Base-by-base conservation (phyloP, 441 rosid species). In the Euphorbia celastroides region DNA sequence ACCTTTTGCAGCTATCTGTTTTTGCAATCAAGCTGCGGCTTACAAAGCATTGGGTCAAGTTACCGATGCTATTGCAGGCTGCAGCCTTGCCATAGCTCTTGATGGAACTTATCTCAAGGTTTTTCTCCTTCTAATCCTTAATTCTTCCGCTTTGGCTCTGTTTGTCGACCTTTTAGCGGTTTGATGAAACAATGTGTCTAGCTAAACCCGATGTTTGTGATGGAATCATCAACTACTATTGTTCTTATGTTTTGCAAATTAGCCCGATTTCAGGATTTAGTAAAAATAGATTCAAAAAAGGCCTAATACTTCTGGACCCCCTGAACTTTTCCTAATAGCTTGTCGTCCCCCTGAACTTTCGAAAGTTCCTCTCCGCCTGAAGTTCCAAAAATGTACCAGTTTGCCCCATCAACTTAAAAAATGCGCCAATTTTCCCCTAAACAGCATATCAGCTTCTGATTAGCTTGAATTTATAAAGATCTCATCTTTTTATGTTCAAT, bases 1-100 rank as follows among this genome's bases (percentile, higher is more conserved):
- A 52, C 90, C 93, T 63, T 91, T 88, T 77, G 89, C 93, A 51
- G 99, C 97, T 65, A 80, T 91, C 74, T 93, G 99, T 75, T 91
- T 87, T 73, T 93, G 96, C 78, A 93, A 93, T 80, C 96, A 97
- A 75, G 97, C 97, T 74, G 96, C 96, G 64, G 92, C 96, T 8
- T 84, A 85, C 80, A 93, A 89, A 69, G 85, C 91, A 34, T 67
- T 86, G 72, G 86, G 93, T 72, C 97, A 89, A 81, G 69, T 84
- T 27, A 83, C 85, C 31, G 97, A 91, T 75, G 97, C 97, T 59
- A 89, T 91, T 80, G 95, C 99, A 38, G 99, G 91, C 72, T 93
- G 99, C 89, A 91, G 89, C 83, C 84, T 93, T 61, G 95, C 96
- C 69, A 88, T 89, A 70, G 97, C 99, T 74, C 92, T 93, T 58